Evolutionary conservation across 2,329 filamentous ascomycete genomes (phyloP).

Genomic region (Cadophora malorum): DNA sequence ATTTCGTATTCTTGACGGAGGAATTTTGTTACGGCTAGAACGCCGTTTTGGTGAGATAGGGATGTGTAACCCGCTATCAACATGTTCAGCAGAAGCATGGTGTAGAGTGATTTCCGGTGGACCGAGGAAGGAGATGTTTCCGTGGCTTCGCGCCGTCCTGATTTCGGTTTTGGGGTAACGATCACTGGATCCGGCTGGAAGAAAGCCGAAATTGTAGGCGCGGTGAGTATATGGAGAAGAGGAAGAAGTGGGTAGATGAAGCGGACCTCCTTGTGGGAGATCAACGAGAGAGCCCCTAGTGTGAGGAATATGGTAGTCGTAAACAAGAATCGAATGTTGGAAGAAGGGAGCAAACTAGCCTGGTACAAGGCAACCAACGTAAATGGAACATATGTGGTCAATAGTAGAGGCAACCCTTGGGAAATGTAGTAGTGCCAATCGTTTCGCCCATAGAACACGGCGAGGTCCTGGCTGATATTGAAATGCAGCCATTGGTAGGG

Average conservation of each 20-base stretch:
- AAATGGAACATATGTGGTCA: conserved; percentile 85
- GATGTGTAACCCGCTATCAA: conserved; percentile 76
- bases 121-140: conserved; percentile 36
- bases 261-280: conserved; percentile 95
- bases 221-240: conserved; percentile 80
- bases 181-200: conserved; percentile 52
- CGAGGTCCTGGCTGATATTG: conserved; percentile 86
- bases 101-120: conserved; percentile 62
- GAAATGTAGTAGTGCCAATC: conserved; percentile 92
- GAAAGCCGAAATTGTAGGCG: conserved; percentile 68
- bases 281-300: conserved; percentile 70
- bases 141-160: conserved; percentile 31
- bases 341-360: conserved; percentile 45
- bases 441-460: conserved; percentile 91
- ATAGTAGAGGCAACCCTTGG: conserved; percentile 86
- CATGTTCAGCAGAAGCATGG: conserved; percentile 69
- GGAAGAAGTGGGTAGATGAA: conserved; percentile 95
- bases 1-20: conserved; percentile 76
- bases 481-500: conserved; percentile 87
- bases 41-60: conserved; percentile 79
- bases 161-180: conserved; percentile 27
- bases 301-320: conserved; percentile 64
- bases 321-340: conserved; percentile 51
- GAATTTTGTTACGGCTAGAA: conserved; percentile 75
- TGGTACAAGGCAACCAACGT: conserved; percentile 66